Conservation (phyloP, 495 filamentous ascomycete genomes). For the Aspergillus homomorphus region DNA sequence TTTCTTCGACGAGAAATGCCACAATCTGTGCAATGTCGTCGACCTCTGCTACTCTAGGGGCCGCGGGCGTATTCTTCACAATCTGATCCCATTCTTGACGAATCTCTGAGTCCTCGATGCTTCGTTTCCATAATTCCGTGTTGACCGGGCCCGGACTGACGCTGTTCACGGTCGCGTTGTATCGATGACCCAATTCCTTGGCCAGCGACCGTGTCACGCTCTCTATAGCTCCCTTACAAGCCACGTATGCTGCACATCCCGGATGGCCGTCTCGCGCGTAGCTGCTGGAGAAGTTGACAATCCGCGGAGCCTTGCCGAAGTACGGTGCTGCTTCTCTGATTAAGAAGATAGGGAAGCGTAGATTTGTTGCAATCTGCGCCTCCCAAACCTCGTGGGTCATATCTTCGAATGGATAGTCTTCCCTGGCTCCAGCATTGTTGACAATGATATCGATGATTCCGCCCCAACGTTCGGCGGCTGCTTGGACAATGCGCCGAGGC, state of each 20-base stretch:
- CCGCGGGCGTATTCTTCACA: conserved; percentile 9
- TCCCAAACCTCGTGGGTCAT: neutral
- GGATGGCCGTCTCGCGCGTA: neutral
- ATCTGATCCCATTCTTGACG: neutral
- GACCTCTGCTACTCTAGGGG: conserved; percentile 14
- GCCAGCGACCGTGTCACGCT: conserved; percentile 24
- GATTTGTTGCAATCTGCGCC: neutral
- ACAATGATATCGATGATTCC: neutral
- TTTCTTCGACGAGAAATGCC: conserved; percentile 13
- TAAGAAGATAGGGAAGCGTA: neutral
- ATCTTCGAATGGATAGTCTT: neutral
- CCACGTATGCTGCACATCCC: conserved; percentile 5
- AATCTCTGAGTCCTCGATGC: neutral
- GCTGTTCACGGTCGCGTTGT: conserved; percentile 24
- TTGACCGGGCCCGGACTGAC: conserved; percentile 27
- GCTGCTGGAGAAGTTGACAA: neutral
- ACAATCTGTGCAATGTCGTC: conserved; percentile 19
- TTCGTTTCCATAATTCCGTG: conserved; percentile 10
- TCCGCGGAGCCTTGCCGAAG: neutral
- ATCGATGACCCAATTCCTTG: conserved; percentile 22
- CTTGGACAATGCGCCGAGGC: too few relatives aligned
- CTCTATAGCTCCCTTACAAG: conserved; percentile 22
- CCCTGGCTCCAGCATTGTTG: neutral
- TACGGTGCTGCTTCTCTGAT: neutral
- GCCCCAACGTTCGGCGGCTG: too few relatives aligned